These are phyloP conservation scores for Eutypa lata DNA, from an alignment of 2,329 filamentous ascomycete genomes.

Conservation along the genomic window DNA sequence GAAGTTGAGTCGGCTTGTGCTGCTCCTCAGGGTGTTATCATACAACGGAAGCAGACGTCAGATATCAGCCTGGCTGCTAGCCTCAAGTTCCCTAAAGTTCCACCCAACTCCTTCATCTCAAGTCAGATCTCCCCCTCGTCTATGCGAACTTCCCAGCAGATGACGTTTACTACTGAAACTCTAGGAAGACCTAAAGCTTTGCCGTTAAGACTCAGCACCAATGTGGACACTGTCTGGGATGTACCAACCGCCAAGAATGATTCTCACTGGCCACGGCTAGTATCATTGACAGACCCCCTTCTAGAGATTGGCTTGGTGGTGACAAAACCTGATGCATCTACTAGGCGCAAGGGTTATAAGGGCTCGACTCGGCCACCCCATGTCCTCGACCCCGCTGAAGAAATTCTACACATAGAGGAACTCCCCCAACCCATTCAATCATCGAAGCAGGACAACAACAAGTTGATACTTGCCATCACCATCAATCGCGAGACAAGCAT, in stretches of 20 bases:
- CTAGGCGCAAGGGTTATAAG: slow-evolving; percentile 35
- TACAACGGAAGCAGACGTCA: slow-evolving; percentile 71
- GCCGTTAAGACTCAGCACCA: slow-evolving; percentile 49
- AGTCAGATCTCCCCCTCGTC: slow-evolving; percentile 59
- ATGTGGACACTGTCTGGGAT: slow-evolving; percentile 58
- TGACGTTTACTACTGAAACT: slow-evolving; percentile 55
- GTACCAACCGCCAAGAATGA: slow-evolving; percentile 49
- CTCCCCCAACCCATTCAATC: slow-evolving; percentile 52
- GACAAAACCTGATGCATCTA: slow-evolving; percentile 46
- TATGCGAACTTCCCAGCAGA: slow-evolving; percentile 43
- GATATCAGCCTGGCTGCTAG: slow-evolving; percentile 50
- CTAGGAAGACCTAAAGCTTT: slow-evolving; percentile 54
- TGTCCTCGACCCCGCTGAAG: slow-evolving; percentile 73
- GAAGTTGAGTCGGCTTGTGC: slow-evolving; percentile 86
- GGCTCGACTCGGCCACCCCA: slow-evolving; percentile 38
- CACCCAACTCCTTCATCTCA: slow-evolving; percentile 80
- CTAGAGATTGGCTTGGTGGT: slow-evolving; percentile 83
- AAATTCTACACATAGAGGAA: slow-evolving; percentile 78
- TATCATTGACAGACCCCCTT: slow-evolving; percentile 81
- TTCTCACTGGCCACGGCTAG: slow-evolving; percentile 69
- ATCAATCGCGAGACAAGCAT: slow-evolving; percentile 71
- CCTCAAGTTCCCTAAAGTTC: slow-evolving; percentile 58
- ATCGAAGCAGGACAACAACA: slow-evolving; percentile 33
- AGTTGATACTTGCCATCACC: slow-evolving; percentile 74
- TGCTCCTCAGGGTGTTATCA: slow-evolving; percentile 76